A percentile compares a stretch with the other conserved stretches of the same genome.
Evolutionary conservation across 1,284 basidiomycete species (phyloP).

Genomic region (Coriolopsis trogii): DNA sequence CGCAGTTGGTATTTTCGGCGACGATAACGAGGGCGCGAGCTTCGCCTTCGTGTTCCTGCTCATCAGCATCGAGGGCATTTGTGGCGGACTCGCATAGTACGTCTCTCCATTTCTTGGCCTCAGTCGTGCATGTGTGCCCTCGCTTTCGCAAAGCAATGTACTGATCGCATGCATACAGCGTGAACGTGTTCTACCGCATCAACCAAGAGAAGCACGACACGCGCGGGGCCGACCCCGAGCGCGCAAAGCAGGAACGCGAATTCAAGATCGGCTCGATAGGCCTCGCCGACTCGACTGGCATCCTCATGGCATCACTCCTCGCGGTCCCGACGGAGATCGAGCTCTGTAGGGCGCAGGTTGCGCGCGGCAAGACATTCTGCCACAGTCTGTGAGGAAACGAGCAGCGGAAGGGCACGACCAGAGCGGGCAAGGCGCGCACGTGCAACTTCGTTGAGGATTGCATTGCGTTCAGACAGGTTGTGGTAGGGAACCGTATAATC

Average conservation of each 20-base stretch:
- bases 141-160: not conserved
- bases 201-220: conserved; percentile 70
- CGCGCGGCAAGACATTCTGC: conserved; percentile 75
- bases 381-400: conserved; percentile 51
- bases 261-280: conserved; percentile 91
- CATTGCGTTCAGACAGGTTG: too few relatives aligned
- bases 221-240: conserved; percentile 49
- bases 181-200: conserved; percentile 87
- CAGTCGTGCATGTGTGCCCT: not conserved
- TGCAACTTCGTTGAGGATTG: too few relatives aligned
- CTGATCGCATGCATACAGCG: conserved; percentile 45
- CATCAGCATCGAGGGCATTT: conserved; percentile 84
- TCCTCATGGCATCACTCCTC: conserved; percentile 76
- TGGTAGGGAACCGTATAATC: too few relatives aligned
- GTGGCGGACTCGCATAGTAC: conserved; percentile 91
- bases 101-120: conserved; percentile 32
- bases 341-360: conserved; percentile 76
- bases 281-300: conserved; percentile 75
- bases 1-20: conserved; percentile 63
- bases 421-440: too few relatives aligned
- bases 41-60: conserved; percentile 76
- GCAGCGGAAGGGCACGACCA: too few relatives aligned
- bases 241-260: conserved; percentile 74
- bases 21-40: conserved; percentile 52
- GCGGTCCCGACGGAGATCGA: conserved; percentile 85